Evolutionary conservation across 2,329 filamentous ascomycete species (phyloP).

Genomic region (Juglanconis juglandina): DNA sequence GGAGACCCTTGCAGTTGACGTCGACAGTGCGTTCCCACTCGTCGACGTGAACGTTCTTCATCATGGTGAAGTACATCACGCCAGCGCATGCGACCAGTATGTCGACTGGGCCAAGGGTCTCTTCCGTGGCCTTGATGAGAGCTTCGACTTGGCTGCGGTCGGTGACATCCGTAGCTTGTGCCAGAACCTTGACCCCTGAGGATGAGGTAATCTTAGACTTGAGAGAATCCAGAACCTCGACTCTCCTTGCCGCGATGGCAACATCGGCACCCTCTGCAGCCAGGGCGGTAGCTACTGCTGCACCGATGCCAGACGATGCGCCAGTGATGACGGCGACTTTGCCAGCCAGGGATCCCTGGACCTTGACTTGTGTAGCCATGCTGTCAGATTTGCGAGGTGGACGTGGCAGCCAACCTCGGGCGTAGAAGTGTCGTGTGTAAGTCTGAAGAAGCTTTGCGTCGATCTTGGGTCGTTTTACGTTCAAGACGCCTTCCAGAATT

Average conservation of each 20-base stretch:
- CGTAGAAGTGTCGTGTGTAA: constrained; percentile 77
- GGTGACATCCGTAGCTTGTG: constrained; percentile 71
- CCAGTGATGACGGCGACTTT: constrained; percentile 75
- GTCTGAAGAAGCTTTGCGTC: constrained; percentile 69
- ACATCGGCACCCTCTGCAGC: constrained; percentile 69
- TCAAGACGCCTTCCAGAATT: constrained; percentile 44
- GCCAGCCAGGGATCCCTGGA: constrained; percentile 60
- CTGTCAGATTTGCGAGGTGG: constrained; percentile 50
- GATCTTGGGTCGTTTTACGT: constrained; percentile 64
- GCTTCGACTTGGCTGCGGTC: constrained; percentile 62
- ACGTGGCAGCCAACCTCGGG: constrained; percentile 69
- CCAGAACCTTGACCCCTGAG: constrained; percentile 60
- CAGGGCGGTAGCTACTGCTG: constrained; percentile 67
- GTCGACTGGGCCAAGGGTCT: constrained; percentile 68
- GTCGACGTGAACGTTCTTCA: constrained; percentile 69
- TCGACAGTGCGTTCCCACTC: constrained; percentile 82
- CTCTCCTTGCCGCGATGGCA: constrained; percentile 67
- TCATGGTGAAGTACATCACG: constrained; percentile 88
- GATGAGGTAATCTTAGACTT: constrained; percentile 41
- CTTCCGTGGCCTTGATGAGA: constrained; percentile 56
- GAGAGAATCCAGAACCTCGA: constrained; percentile 64
- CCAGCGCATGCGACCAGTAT: constrained; percentile 78
- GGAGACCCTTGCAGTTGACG: constrained; percentile 80
- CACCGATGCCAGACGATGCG: constrained; percentile 75
- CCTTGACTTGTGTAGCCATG: constrained; percentile 27